Conservation (phyloP, 2,329 filamentous ascomycete species). For the Trichophyton verrucosum region DNA sequence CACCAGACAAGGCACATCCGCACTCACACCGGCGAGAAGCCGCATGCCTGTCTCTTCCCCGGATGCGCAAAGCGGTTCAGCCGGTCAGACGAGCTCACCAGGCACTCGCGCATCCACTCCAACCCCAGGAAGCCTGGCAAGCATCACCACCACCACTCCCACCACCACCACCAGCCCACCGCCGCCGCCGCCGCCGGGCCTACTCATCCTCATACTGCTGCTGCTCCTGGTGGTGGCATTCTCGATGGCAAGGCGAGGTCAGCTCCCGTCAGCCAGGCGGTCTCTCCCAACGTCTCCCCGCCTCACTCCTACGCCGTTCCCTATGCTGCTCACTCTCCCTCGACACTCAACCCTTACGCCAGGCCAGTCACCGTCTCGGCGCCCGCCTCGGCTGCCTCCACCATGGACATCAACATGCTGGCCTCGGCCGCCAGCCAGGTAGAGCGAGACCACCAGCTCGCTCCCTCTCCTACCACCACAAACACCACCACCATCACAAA, state of each 20-base stretch:
- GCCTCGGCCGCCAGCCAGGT: slow-evolving; percentile 57
- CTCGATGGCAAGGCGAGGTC: slow-evolving; percentile 42
- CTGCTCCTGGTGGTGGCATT: too few relatives aligned
- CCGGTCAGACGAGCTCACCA: slow-evolving; percentile 87
- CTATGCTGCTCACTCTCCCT: slow-evolving; percentile 46
- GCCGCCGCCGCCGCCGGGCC: too few relatives aligned
- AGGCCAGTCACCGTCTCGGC: slow-evolving; percentile 28
- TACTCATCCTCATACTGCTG: too few relatives aligned
- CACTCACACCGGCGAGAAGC: slow-evolving; percentile 96
- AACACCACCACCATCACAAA: background rate
- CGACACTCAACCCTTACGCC: slow-evolving; percentile 45
- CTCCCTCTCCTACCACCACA: background rate
- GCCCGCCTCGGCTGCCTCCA: slow-evolving; percentile 19
- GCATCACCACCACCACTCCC: slow-evolving; percentile 43
- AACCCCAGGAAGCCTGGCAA: slow-evolving; percentile 92
- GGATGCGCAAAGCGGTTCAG: slow-evolving; percentile 97
- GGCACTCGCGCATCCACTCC: slow-evolving; percentile 96
- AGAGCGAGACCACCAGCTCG: slow-evolving; percentile 43
- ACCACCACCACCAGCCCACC: background rate
- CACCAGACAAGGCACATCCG: slow-evolving; percentile 88
- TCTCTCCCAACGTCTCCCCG: slow-evolving; percentile 90
- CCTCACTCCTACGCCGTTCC: slow-evolving; percentile 59
- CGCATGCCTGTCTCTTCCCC: slow-evolving; percentile 87
- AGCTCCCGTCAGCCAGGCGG: slow-evolving; percentile 72
- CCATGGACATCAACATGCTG: slow-evolving; percentile 54